These are phyloP conservation scores for Andrographis paniculata DNA, from an alignment of 305 asterid genomes.

Conservation along the genomic window DNA sequence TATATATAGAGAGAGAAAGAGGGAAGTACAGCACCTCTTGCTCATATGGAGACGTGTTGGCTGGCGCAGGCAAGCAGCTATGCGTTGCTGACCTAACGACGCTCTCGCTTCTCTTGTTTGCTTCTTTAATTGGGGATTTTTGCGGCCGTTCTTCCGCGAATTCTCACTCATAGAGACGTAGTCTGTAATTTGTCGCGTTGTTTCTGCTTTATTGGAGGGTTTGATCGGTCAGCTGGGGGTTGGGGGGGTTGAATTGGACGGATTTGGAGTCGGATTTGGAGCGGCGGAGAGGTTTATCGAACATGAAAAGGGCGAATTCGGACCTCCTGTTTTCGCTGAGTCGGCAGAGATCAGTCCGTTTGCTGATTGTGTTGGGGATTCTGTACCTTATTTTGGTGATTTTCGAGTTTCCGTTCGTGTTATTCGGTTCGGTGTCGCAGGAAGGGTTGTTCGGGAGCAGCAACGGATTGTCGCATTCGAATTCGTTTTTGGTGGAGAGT, in stretches of 20 bases:
- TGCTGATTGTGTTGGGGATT: constrained; percentile 39
- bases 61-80: constrained; percentile 17
- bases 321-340: constrained; percentile 40
- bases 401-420: constrained; percentile 54
- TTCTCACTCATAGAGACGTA: too few species aligned
- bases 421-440: constrained; percentile 28
- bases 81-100: constrained; percentile 44
- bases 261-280: too few species aligned
- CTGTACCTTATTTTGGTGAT: constrained; percentile 42
- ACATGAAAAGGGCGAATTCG: constrained; percentile 46
- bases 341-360: constrained; percentile 40
- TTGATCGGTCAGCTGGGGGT: too few species aligned
- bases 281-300: background rate
- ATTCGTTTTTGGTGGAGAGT: constrained; percentile 45
- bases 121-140: constrained; percentile 21
- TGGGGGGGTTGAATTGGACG: too few species aligned
- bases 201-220: background rate
- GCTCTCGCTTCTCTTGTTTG: constrained; percentile 9
- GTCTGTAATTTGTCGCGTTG: background rate
- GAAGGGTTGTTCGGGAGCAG: constrained; percentile 22
- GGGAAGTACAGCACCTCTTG: background rate
- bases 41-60: constrained; percentile 22
- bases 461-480: constrained; percentile 32
- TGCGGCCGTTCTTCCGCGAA: constrained; percentile 12
- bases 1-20: too few species aligned